Evolutionary conservation across 2,329 filamentous ascomycete species (phyloP).

Genomic region (Pezicula rhizophila): DNA sequence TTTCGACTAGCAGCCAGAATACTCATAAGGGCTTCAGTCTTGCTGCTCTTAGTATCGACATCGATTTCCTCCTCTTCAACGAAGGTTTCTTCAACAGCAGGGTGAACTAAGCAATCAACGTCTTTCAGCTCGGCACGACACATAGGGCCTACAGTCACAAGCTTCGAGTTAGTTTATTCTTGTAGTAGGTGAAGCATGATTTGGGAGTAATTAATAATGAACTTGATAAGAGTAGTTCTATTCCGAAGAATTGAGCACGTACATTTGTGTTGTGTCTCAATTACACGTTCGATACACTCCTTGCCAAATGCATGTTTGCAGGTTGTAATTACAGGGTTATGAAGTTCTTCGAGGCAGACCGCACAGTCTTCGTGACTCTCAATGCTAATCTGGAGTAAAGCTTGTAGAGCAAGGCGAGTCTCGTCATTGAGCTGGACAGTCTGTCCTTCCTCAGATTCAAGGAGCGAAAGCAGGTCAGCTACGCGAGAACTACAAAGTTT

Average conservation of each 20-base stretch:
- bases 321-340: slow-evolving; percentile 72
- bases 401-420: slow-evolving; percentile 66
- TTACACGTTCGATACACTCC: slow-evolving; percentile 66
- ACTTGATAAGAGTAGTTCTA: too few species aligned
- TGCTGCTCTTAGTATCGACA: slow-evolving; percentile 65
- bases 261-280: slow-evolving; percentile 72
- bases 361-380: slow-evolving; percentile 79
- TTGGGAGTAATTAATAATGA: too few species aligned
- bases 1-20: slow-evolving; percentile 66
- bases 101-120: slow-evolving; percentile 57
- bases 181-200: too few species aligned
- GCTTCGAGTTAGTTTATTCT: too few species aligned
- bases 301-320: slow-evolving; percentile 79
- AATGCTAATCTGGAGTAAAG: slow-evolving; percentile 68
- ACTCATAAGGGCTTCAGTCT: slow-evolving; percentile 72
- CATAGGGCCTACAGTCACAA: slow-evolving; percentile 47
- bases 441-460: slow-evolving; percentile 53
- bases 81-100: slow-evolving; percentile 49
- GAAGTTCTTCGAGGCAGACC: slow-evolving; percentile 70
- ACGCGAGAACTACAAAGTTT: slow-evolving; percentile 71
- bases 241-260: too few species aligned
- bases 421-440: slow-evolving; percentile 65
- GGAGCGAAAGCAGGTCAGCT: slow-evolving; percentile 61
- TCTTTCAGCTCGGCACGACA: slow-evolving; percentile 65
- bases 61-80: slow-evolving; percentile 48